Evolutionary conservation across 78 protist species (phyloP).

Genomic region (Cavenderia fasciculata): DNA sequence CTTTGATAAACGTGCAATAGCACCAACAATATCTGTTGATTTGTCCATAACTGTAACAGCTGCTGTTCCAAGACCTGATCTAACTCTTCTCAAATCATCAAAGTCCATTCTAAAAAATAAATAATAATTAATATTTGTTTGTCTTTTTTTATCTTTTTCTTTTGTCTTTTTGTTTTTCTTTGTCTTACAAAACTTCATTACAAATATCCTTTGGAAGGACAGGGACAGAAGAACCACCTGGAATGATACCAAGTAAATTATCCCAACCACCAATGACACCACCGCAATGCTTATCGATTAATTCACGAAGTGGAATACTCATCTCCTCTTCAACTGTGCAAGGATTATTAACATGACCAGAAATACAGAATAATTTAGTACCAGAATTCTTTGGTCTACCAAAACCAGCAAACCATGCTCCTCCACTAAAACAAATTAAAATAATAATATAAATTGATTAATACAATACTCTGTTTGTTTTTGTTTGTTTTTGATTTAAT

Average conservation of each 20-base stretch:
- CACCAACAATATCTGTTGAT: slow-evolving; percentile 87
- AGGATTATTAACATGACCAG: slow-evolving; percentile 98
- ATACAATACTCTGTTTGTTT: background rate
- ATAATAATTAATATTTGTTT: background rate
- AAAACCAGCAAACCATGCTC: slow-evolving; percentile 93
- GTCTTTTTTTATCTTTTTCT: background rate
- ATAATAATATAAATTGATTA: background rate
- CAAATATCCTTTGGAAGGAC: slow-evolving; percentile 92
- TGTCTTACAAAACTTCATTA: slow-evolving; percentile 89
- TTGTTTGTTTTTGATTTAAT: background rate
- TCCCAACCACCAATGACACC: slow-evolving; percentile 99
- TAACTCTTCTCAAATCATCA: slow-evolving; percentile 91
- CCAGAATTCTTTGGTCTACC: slow-evolving; percentile 97
- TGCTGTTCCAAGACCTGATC: slow-evolving; percentile 98
- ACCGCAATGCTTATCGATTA: slow-evolving; percentile 96
- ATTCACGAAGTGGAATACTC: slow-evolving; percentile 95
- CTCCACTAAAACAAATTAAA: slow-evolving; percentile 70
- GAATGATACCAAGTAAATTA: slow-evolving; percentile 94
- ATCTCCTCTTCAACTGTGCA: slow-evolving; percentile 97
- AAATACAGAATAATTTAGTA: slow-evolving; percentile 96
- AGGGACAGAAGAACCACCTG: slow-evolving; percentile 99
- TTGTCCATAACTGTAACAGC: slow-evolving; percentile 98
- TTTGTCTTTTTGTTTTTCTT: background rate
- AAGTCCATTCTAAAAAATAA: slow-evolving; percentile 93
- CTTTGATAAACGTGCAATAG: slow-evolving; percentile 93